A percentile compares a stretch with the other conserved stretches of the same genome.
Evolutionary conservation across 2,329 filamentous ascomycete species (phyloP).

Genomic region (Lasiodiplodia hormozganensis): DNA sequence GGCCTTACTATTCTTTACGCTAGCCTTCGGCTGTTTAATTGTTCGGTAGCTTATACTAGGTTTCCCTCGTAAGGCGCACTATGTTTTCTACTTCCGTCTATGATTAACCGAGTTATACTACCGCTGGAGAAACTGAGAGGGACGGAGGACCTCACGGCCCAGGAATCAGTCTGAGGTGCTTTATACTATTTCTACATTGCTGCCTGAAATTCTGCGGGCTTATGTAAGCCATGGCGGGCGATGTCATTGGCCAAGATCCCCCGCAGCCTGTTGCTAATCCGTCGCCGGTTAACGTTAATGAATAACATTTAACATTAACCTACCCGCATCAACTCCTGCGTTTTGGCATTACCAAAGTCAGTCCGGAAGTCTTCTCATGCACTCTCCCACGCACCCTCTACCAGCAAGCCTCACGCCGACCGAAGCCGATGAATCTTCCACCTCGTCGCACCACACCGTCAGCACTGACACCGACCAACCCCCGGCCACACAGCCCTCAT

Average conservation of each 20-base stretch:
- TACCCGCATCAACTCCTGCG: not conserved
- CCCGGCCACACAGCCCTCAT: constrained; percentile 2
- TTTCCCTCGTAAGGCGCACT: not conserved
- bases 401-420: constrained; percentile 8
- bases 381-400: not conserved
- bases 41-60: not conserved
- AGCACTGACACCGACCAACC: constrained; percentile 5
- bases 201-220: not conserved
- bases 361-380: not conserved
- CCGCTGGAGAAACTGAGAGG: too few species aligned
- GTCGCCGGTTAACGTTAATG: not conserved
- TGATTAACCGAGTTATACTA: not conserved
- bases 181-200: not conserved
- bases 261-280: not conserved
- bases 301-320: not conserved
- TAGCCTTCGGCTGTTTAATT: not conserved
- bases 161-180: too few species aligned
- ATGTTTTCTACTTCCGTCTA: not conserved
- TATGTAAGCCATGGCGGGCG: not conserved
- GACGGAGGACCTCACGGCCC: too few species aligned
- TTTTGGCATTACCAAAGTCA: not conserved
- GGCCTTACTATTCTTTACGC: not conserved
- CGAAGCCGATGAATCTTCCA: constrained; percentile 7
- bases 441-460: not conserved
- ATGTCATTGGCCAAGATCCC: not conserved